These are phyloP conservation scores for Gossypium anomalum DNA, from an alignment of 345 rosid species.

Conservation along the genomic window DNA sequence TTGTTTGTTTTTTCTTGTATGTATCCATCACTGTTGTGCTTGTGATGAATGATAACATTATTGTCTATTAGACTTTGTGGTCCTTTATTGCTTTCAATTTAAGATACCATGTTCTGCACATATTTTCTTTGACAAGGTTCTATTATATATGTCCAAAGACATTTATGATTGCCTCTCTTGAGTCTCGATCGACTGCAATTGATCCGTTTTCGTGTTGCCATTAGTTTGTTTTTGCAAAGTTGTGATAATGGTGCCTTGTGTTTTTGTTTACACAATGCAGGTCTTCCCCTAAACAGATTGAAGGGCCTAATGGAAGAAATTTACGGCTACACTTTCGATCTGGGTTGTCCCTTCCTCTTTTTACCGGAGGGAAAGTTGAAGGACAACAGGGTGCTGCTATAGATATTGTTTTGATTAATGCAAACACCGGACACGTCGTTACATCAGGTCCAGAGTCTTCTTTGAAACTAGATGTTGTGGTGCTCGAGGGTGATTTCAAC, in stretches of 20 bases:
- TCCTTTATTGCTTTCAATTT: not conserved
- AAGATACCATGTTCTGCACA: not conserved
- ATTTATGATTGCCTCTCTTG: not conserved
- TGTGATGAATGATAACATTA: not conserved
- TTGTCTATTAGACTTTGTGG: not conserved
- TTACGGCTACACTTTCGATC: conserved; percentile 83
- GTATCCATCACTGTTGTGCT: not conserved
- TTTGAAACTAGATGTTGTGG: conserved; percentile 73
- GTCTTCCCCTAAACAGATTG: conserved; percentile 74
- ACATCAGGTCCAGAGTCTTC: conserved; percentile 75
- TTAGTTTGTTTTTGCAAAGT: no score
- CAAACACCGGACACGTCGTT: conserved; percentile 55
- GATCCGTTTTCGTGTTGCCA: not conserved
- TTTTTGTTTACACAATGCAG: conserved; percentile 28
- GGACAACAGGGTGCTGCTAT: conserved; percentile 95
- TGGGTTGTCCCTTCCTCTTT: conserved; percentile 85
- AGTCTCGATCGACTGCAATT: not conserved
- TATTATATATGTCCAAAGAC: not conserved
- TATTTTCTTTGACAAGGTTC: not conserved
- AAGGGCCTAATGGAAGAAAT: conserved; percentile 77
- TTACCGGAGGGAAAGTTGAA: conserved; percentile 95
- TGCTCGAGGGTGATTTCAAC: conserved; percentile 94
- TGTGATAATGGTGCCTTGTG: not conserved
- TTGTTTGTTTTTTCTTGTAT: no score
- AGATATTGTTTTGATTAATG: conserved; percentile 65